phyloP scores from a whole-genome alignment of 352 stramenopile species.

The Globisporangium orthogonon region DNA sequence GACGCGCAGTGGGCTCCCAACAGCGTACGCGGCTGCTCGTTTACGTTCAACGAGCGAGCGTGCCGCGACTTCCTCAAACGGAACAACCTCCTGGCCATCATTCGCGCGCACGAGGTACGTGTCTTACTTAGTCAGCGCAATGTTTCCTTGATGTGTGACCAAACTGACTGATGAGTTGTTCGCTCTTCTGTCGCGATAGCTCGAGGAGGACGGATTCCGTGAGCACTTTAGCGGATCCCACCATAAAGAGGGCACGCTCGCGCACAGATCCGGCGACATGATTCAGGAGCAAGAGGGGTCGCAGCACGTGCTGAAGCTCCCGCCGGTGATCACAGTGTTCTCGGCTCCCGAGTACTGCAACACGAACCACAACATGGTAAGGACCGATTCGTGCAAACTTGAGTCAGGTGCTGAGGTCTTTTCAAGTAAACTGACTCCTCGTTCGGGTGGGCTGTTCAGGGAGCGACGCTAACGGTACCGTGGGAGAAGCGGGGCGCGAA shows the following conservation, averaged over 20 bases:
- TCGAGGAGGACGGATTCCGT: constrained; percentile 71
- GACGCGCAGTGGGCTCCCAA: constrained; percentile 58
- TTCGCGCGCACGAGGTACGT: constrained; percentile 66
- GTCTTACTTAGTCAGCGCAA: not conserved
- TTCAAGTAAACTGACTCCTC: not conserved
- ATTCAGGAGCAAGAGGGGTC: constrained; percentile 2
- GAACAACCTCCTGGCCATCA: constrained; percentile 65
- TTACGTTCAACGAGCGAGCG: constrained; percentile 68
- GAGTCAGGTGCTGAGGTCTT: not conserved
- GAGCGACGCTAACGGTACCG: constrained; percentile 61
- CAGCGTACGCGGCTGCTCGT: constrained; percentile 67
- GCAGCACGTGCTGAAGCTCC: constrained; percentile 20
- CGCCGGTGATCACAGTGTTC: constrained; percentile 74
- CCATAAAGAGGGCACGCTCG: not conserved
- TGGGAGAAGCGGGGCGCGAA: constrained; percentile 25
- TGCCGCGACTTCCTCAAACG: constrained; percentile 57
- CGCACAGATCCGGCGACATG: not conserved
- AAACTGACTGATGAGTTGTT: not conserved
- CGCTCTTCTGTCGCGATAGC: constrained; percentile 6
- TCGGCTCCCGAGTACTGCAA: constrained; percentile 84
- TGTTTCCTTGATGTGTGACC: not conserved
- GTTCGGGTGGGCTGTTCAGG: constrained; percentile 12
- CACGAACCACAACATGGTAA: constrained; percentile 67
- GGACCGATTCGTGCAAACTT: not conserved
- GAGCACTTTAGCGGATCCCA: constrained; percentile 46